Conservation (phyloP, 208 protist genomes). For the Leishmania turanica region DNA sequence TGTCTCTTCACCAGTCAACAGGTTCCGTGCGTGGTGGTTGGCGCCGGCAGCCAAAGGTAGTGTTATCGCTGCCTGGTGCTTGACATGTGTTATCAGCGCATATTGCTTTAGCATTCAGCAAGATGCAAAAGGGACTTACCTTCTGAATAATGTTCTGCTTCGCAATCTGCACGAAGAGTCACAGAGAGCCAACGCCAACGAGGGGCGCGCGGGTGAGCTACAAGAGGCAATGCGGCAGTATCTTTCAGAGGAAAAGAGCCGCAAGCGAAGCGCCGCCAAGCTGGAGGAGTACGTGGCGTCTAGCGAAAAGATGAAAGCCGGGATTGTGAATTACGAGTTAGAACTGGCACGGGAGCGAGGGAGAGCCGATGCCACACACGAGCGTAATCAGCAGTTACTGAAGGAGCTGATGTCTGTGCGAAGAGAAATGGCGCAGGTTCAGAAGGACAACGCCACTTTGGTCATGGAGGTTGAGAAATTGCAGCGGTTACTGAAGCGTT, state of each 20-base stretch:
- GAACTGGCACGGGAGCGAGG: slow-evolving; percentile 63
- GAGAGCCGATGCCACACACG: slow-evolving; percentile 61
- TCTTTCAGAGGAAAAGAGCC: slow-evolving; percentile 32
- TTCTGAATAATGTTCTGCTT: slow-evolving; percentile 86
- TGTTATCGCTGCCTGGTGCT: slow-evolving; percentile 80
- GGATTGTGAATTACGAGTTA: slow-evolving; percentile 81
- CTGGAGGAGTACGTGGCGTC: slow-evolving; percentile 36
- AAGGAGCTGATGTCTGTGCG: slow-evolving; percentile 62
- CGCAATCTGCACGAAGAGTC: slow-evolving; percentile 85
- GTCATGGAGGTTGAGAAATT: slow-evolving; percentile 56
- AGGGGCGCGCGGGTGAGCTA: slow-evolving; percentile 57
- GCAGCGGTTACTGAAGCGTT: slow-evolving; percentile 44
- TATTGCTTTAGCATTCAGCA: slow-evolving; percentile 89
- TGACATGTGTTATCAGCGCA: slow-evolving; percentile 70
- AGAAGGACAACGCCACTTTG: slow-evolving; percentile 62
- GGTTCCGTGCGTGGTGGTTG: slow-evolving; percentile 77
- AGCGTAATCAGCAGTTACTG: slow-evolving; percentile 73
- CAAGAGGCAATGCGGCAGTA: slow-evolving; percentile 57
- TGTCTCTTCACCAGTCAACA: slow-evolving; percentile 76
- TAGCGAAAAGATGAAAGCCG: slow-evolving; percentile 43
- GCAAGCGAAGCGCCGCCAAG: slow-evolving; percentile 33
- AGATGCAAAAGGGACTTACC: slow-evolving; percentile 86
- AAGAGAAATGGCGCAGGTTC: slow-evolving; percentile 41
- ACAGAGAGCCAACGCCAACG: slow-evolving; percentile 73
- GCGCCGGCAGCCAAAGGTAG: slow-evolving; percentile 82